Evolutionary conservation across 257 asterid genomes (phyloP).

Genomic region (Pogostemon cablin): DNA sequence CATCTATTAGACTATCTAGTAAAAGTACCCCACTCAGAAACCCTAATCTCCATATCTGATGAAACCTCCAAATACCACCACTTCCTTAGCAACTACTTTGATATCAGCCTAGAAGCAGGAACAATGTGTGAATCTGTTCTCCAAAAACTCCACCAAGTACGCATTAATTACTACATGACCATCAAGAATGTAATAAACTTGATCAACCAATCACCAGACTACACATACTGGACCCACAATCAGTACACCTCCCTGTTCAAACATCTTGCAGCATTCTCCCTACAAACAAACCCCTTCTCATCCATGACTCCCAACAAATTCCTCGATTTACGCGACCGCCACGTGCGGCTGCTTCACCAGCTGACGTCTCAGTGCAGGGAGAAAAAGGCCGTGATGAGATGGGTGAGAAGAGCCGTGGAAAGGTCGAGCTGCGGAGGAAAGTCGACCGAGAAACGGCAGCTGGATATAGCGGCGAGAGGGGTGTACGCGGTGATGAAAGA

Average conservation of each 20-base stretch:
- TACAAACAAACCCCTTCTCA: constrained; percentile 52
- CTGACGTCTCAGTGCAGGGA: constrained; percentile 46
- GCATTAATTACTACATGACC: constrained; percentile 32
- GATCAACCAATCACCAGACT: constrained; percentile 31
- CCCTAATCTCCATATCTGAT: constrained; percentile 33
- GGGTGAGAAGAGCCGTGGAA: constrained; percentile 21
- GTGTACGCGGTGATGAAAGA: constrained; percentile 60
- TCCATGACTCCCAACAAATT: constrained; percentile 40
- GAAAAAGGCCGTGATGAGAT: constrained; percentile 33
- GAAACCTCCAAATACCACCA: constrained; percentile 37
- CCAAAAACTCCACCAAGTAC: constrained; percentile 43
- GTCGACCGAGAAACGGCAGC: constrained; percentile 12
- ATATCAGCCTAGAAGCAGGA: constrained; percentile 58
- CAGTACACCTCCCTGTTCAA: constrained; percentile 32
- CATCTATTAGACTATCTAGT: constrained; percentile 35
- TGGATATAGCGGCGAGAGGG: constrained; percentile 73
- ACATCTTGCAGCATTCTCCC: constrained; percentile 46
- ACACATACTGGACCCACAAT: constrained; percentile 32
- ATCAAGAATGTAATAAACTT: constrained; percentile 36
- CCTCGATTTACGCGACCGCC: constrained; percentile 45
- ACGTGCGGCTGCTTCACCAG: constrained; percentile 40
- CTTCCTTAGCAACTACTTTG: constrained; percentile 50
- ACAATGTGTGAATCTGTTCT: constrained; percentile 57
- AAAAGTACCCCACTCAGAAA: constrained; percentile 46
- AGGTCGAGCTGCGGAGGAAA: no score